phyloP scores from a whole-genome alignment of 306 rosid species.

The Acacia acuminata region DNA sequence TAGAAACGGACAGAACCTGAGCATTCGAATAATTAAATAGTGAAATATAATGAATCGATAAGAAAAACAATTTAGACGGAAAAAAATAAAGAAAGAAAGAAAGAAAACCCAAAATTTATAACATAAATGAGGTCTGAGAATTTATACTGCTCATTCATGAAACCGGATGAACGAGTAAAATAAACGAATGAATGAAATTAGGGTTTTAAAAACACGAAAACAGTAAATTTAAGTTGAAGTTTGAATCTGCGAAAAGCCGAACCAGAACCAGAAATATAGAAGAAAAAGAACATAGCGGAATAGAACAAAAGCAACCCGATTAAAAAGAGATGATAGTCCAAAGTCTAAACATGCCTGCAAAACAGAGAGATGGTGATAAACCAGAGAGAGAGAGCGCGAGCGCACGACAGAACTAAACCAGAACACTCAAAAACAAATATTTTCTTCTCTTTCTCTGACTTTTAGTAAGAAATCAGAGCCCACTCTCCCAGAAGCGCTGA shows the following conservation, averaged over 20 bases:
- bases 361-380: not conserved
- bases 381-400: not conserved
- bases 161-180: not conserved
- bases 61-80: not conserved
- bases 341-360: slow-evolving; percentile 18
- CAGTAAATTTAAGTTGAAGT: slow-evolving; percentile 26
- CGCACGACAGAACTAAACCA: not conserved
- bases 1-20: not conserved
- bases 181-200: slow-evolving; percentile 1
- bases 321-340: not conserved
- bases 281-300: not conserved
- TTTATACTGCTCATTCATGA: not conserved
- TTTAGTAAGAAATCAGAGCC: not conserved
- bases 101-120: not conserved
- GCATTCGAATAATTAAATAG: not conserved
- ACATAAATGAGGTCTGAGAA: not conserved
- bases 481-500: slow-evolving; percentile 12
- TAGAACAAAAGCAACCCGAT: slow-evolving; percentile 21
- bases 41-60: not conserved
- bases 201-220: slow-evolving; percentile 20
- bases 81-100: not conserved
- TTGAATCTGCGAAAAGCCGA: not conserved
- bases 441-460: not conserved
- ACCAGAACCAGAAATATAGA: not conserved
- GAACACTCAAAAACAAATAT: not conserved